phyloP scores from a whole-genome alignment of 202 grass and related monocot species.

The Musa balbisiana region DNA sequence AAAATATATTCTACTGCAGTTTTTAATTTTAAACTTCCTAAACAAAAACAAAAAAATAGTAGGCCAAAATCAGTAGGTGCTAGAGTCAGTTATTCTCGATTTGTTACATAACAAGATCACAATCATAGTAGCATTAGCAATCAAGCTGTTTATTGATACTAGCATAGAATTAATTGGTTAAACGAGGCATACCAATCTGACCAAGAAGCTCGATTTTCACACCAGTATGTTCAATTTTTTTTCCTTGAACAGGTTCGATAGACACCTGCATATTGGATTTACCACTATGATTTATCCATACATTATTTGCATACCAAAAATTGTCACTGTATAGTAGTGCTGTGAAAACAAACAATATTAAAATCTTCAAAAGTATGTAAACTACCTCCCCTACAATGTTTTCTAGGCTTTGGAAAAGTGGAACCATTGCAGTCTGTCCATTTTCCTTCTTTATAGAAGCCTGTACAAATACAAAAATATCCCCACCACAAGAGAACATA shows the following conservation, averaged over 20 bases:
- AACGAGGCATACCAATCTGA: slow-evolving; percentile 56
- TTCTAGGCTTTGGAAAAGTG: slow-evolving; percentile 77
- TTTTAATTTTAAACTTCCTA: too few species aligned
- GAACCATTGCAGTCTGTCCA: slow-evolving; percentile 62
- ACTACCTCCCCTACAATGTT: slow-evolving; percentile 76
- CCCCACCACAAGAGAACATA: not conserved
- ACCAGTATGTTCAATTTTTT: slow-evolving; percentile 75
- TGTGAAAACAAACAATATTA: not conserved
- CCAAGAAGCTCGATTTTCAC: slow-evolving; percentile 84
- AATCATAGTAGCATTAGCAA: not conserved
- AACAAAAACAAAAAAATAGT: too few species aligned
- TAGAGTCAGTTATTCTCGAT: not conserved
- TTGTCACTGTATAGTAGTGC: too few species aligned
- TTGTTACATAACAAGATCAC: not conserved
- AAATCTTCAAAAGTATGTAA: slow-evolving; percentile 12
- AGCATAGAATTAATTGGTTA: not conserved
- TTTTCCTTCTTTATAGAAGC: slow-evolving; percentile 75
- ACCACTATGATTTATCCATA: not conserved
- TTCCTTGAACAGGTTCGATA: slow-evolving; percentile 69
- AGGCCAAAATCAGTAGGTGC: too few species aligned
- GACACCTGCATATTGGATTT: slow-evolving; percentile 48
- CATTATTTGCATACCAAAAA: not conserved
- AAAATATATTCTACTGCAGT: too few species aligned
- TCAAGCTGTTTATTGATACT: not conserved
- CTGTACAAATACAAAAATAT: slow-evolving; percentile 4